phyloP scores from a whole-genome alignment of 2,329 filamentous ascomycete species.

The Exophiala viscosa region DNA sequence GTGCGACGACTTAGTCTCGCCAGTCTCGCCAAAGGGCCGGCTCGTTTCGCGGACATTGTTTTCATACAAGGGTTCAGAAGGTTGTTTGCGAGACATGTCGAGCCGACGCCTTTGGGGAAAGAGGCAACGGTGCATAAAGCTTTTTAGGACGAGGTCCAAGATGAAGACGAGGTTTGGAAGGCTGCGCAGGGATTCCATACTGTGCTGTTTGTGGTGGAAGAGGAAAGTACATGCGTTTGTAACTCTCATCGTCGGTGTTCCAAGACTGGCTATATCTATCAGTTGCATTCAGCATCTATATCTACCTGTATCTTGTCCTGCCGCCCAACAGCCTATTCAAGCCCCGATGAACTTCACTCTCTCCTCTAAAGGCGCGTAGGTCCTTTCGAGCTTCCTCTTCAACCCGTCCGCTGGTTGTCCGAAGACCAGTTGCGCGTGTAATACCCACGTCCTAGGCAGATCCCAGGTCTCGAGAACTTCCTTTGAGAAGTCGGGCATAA shows the following conservation, averaged over 20 bases:
- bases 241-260: no score
- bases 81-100: constrained; percentile 18
- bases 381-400: constrained; percentile 6
- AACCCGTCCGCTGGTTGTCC: constrained; percentile 40
- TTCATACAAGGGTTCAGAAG: constrained; percentile 15
- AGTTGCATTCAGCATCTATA: no score
- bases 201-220: no score
- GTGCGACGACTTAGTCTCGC: constrained; percentile 29
- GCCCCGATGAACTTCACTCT: constrained; percentile 12
- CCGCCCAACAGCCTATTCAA: not conserved
- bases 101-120: constrained; percentile 19
- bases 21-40: constrained; percentile 18
- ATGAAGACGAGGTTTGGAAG: not conserved
- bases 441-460: constrained; percentile 67
- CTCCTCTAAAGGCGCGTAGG: constrained; percentile 11
- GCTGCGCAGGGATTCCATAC: no score
- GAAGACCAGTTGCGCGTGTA: constrained; percentile 81
- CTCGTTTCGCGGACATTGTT: constrained; percentile 15
- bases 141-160: constrained; percentile 3
- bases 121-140: constrained; percentile 19
- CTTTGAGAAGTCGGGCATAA: constrained; percentile 55
- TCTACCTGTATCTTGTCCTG: no score
- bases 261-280: no score
- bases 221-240: no score
- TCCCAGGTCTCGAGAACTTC: constrained; percentile 73